Evolutionary conservation across 2,329 filamentous ascomycete genomes (phyloP), one percentile per base, ranked within the genome.

Genomic region (Aspergillus glaucus): DNA sequence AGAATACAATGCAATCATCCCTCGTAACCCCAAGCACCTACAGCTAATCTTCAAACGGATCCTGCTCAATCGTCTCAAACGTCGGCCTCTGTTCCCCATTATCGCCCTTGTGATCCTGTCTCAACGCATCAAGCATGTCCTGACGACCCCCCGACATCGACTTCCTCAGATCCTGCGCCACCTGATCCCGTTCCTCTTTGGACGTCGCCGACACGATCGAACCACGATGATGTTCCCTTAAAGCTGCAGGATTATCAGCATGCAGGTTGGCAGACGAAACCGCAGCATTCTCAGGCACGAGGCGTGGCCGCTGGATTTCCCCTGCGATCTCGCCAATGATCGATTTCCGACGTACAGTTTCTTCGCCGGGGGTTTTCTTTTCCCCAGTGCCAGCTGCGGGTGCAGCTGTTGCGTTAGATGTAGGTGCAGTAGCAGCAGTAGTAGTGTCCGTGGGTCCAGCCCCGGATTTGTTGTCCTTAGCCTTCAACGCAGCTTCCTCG

Each of bases 151-250:
- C 60, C 3, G 65, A 65, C 32, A 72, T 63, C 4, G 69, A 71
- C 41, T 64, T 62, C 9, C 69, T 62, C 36, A 72, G 58, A 48
- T 72, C 68, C 39, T 62, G 57, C 15, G 63, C 61, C 5, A 66
- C 57, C 48, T 66, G 60, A n/a, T 65, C 62, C 26, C 62, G 60
- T 47, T 69, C 69, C 34, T 61, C 63, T 14, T 61, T 54, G 14
- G 63, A 64, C 0, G 62, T 62, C 3, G 60, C 61, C 21, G 66
- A 66, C 7, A 71, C 57, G 28, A 65, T 65, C 6, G 67, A 67
- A 0, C 61, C 61, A 21, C 66, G 68, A 51, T 71, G 68, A 51
- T 71, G 68, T 46, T 60, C 60, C n/a, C 68, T 61, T n/a, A 70
- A 52, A 47, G 55, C 49, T 52, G 65, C 63, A 37, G 60, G 63